Conservation (phyloP, 192 early-diverging fungal species). For the Umbelopsis sp. region DNA sequence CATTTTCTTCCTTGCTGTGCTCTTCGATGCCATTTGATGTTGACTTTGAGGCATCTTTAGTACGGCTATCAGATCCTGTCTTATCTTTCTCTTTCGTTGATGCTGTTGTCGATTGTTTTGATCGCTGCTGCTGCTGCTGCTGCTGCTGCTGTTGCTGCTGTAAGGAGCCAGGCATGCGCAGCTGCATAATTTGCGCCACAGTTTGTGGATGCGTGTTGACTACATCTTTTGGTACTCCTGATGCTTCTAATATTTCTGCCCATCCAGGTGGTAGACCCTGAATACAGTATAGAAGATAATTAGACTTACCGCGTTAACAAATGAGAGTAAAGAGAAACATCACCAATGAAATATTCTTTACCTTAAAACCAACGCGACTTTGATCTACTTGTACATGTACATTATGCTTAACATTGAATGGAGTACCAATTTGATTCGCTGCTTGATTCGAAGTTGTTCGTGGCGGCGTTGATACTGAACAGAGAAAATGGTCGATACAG, state of each 20-base stretch:
- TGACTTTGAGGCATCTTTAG: neutral
- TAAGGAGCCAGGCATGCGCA: constrained; percentile 46
- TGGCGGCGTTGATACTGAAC: neutral
- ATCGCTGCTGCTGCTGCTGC: constrained; percentile 31
- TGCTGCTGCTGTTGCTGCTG: constrained; percentile 42
- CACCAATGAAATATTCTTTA: constrained; percentile 15
- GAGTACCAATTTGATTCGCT: constrained; percentile 44
- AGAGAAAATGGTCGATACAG: constrained; percentile 4
- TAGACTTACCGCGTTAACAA: neutral
- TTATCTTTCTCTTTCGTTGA: constrained; percentile 8
- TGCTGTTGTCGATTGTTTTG: constrained; percentile 24
- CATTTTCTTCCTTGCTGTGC: constrained; percentile 2
- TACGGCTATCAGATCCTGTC: neutral
- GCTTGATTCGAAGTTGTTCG: constrained; percentile 24
- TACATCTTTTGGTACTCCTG: constrained; percentile 49
- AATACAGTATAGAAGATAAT: constrained; percentile 1
- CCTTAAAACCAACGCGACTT: constrained; percentile 21
- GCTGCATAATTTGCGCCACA: constrained; percentile 48
- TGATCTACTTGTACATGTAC: constrained; percentile 53
- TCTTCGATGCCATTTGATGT: neutral
- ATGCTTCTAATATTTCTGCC: constrained; percentile 43
- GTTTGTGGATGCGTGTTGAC: constrained; percentile 48
- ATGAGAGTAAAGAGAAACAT: neutral
- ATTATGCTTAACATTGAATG: constrained; percentile 55
- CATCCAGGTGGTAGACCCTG: constrained; percentile 51